Evolutionary conservation across 352 stramenopile genomes (phyloP).

Genomic region (Pythium monospermum): DNA sequence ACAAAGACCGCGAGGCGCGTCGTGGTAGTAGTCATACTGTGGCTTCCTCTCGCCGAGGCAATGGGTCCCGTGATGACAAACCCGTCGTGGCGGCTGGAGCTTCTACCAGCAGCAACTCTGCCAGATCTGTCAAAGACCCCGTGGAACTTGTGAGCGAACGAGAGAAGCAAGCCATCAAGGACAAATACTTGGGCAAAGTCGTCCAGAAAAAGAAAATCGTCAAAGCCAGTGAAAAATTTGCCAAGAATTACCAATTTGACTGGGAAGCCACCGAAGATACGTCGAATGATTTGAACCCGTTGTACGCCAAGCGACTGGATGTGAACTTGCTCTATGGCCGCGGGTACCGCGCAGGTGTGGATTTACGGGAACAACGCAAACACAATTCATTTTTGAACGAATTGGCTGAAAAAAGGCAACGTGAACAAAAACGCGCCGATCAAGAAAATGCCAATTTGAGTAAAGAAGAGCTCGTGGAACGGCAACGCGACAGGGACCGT

Average conservation of each 20-base stretch:
- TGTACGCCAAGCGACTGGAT: constrained; percentile 87
- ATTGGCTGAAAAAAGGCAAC: constrained; percentile 82
- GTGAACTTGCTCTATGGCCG: constrained; percentile 90
- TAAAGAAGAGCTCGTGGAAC: constrained; percentile 48
- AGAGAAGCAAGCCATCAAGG: constrained; percentile 76
- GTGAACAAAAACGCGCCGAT: constrained; percentile 67
- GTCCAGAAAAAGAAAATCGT: constrained; percentile 86
- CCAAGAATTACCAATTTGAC: constrained; percentile 93
- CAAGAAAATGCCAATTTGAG: constrained; percentile 57
- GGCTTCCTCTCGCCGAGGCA: no score
- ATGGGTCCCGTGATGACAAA: background rate
- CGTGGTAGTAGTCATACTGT: constrained; percentile 16
- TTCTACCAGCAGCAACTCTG: no score
- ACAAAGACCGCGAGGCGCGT: constrained; percentile 13
- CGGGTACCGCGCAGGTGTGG: constrained; percentile 90
- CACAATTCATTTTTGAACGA: constrained; percentile 86
- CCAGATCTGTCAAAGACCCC: constrained; percentile 11
- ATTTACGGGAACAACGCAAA: constrained; percentile 92
- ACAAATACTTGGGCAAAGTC: constrained; percentile 88
- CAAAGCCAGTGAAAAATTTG: constrained; percentile 92
- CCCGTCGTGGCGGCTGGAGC: no score
- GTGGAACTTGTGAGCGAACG: constrained; percentile 49
- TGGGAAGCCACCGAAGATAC: constrained; percentile 93
- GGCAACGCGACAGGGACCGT: constrained; percentile 65
- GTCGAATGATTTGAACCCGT: constrained; percentile 84